A percentile compares a stretch with the other conserved stretches of the same genome.
Evolutionary conservation across 2,329 filamentous ascomycete species (phyloP).

Genomic region (Alternaria infectoria): DNA sequence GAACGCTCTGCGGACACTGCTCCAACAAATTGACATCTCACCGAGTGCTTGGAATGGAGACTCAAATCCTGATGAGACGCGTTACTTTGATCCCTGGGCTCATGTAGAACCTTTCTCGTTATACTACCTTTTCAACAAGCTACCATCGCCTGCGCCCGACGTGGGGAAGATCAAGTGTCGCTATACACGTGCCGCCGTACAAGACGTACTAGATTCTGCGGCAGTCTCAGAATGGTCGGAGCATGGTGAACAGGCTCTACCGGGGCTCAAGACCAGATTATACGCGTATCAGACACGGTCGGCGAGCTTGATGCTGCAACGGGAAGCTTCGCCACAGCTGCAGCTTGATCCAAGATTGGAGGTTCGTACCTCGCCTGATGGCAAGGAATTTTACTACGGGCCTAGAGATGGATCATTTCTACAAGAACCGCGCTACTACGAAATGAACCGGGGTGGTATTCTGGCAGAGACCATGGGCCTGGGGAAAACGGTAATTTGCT

Average conservation of each 20-base stretch:
- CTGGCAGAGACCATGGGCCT: slow-evolving; percentile 78
- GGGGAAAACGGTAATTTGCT: slow-evolving; percentile 88
- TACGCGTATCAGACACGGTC: slow-evolving; percentile 83
- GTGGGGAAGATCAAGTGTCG: slow-evolving; percentile 57
- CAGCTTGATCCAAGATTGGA: slow-evolving; percentile 77
- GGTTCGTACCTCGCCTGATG: slow-evolving; percentile 64
- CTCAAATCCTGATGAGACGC: slow-evolving; percentile 20
- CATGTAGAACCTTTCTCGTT: slow-evolving; percentile 60
- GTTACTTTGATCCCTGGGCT: slow-evolving; percentile 50
- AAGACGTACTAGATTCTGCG: slow-evolving; percentile 58
- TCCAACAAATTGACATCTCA: slow-evolving; percentile 64
- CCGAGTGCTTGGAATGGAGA: slow-evolving; percentile 61
- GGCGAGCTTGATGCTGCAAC: slow-evolving; percentile 82
- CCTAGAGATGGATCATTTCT: slow-evolving; percentile 67
- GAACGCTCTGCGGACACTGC: slow-evolving; percentile 56
- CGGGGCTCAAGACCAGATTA: slow-evolving; percentile 68
- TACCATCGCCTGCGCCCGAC: slow-evolving; percentile 71
- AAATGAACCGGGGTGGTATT: slow-evolving; percentile 76
- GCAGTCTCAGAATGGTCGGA: slow-evolving; percentile 40
- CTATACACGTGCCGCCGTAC: slow-evolving; percentile 61
- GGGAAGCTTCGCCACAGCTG: slow-evolving; percentile 70
- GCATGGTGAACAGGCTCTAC: slow-evolving; percentile 45
- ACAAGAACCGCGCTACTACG: slow-evolving; percentile 73
- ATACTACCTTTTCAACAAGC: slow-evolving; percentile 74
- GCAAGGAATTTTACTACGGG: slow-evolving; percentile 72